These are phyloP conservation scores for Atractiella rhizophila DNA, from an alignment of 768 basidiomycete species.

Conservation along the genomic window DNA sequence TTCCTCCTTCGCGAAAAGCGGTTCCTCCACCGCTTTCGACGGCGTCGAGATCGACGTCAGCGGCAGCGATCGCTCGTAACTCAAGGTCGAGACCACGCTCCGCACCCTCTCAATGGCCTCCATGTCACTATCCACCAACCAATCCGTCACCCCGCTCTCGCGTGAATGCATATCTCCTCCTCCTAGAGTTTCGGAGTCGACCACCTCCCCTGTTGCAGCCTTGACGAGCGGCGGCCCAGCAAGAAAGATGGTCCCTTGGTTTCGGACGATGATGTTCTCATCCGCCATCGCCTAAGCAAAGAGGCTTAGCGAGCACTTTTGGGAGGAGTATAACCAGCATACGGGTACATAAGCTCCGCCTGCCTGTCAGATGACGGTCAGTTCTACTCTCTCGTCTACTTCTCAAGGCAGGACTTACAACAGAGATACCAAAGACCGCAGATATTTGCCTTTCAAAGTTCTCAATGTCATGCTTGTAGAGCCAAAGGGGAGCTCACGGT, in stretches of 20 bases:
- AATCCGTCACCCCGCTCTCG: constrained; percentile 55
- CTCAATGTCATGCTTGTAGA: neutral
- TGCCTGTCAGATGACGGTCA: constrained; percentile 14
- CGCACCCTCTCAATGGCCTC: no score
- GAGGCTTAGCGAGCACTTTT: neutral
- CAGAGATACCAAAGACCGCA: constrained; percentile 78
- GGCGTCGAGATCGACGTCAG: constrained; percentile 15
- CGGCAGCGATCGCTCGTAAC: constrained; percentile 47
- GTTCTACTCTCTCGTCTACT: neutral
- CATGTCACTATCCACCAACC: constrained; percentile 58
- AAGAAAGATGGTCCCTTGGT: constrained; percentile 79
- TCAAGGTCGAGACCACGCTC: constrained; percentile 62
- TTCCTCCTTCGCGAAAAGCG: constrained; percentile 53
- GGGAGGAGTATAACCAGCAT: neutral
- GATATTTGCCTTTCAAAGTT: constrained; percentile 36
- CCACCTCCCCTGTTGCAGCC: constrained; percentile 75
- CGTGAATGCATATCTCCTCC: constrained; percentile 76
- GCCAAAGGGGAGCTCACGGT: neutral
- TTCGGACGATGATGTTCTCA: constrained; percentile 54
- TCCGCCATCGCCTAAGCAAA: constrained; percentile 84
- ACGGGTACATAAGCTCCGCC: constrained; percentile 52
- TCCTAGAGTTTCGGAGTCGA: constrained; percentile 76
- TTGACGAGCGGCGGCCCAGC: constrained; percentile 86
- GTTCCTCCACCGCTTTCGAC: constrained; percentile 32
- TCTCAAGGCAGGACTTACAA: constrained; percentile 34